Percentiles rank a stretch among this genome's conserved stretches.
Evolutionary conservation across 768 basidiomycete genomes (phyloP).

Genomic region (Sporobolomyces roseus): DNA sequence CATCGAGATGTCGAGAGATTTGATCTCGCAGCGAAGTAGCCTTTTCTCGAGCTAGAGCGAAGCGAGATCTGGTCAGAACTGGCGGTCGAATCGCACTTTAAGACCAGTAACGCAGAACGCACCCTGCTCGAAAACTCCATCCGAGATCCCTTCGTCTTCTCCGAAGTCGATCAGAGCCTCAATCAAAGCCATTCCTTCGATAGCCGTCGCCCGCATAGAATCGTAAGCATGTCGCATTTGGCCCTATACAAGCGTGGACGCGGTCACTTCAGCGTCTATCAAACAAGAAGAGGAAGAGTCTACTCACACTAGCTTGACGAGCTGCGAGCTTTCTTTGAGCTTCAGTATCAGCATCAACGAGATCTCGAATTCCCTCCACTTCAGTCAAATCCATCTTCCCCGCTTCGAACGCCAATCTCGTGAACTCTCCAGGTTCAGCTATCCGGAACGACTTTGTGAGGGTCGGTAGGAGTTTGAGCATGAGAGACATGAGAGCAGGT

Average conservation of each 20-base stretch:
- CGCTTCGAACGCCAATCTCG: conserved; percentile 71
- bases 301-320: conserved; percentile 62
- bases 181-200: conserved; percentile 68
- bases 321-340: conserved; percentile 70
- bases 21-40: conserved; percentile 55
- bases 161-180: conserved; percentile 93
- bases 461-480: conserved; percentile 59
- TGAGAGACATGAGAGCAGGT: conserved; percentile 68
- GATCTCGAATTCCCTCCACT: conserved; percentile 79
- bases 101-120: neutral
- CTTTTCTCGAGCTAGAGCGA: conserved; percentile 56
- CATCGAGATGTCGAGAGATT: conserved; percentile 62
- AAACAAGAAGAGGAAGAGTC: neutral
- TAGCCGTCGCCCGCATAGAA: conserved; percentile 61
- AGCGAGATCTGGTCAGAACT: neutral
- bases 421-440: conserved; percentile 84
- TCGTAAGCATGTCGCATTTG: conserved; percentile 60
- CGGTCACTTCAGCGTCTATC: neutral
- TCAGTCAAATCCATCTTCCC: conserved; percentile 82
- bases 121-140: conserved; percentile 59
- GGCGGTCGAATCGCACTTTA: too few relatives aligned
- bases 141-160: conserved; percentile 83
- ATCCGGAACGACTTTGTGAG: conserved; percentile 63
- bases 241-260: conserved; percentile 55
- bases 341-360: conserved; percentile 85